phyloP scores from a whole-genome alignment of 371 early-diverging fungal species.

The Mortierella sp. region DNA sequence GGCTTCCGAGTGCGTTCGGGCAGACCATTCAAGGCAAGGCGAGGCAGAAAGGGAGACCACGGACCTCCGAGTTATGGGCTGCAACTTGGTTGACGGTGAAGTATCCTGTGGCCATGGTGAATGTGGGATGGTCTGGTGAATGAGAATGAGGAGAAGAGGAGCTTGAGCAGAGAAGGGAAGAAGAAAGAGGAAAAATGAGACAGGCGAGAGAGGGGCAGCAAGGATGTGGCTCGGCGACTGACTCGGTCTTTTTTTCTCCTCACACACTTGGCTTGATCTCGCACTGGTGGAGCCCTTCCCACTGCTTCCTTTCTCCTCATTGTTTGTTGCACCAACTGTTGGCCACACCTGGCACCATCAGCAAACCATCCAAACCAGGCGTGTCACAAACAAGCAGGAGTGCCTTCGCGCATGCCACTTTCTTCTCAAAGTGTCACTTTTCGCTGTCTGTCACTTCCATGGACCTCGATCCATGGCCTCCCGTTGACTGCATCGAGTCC shows the following conservation, averaged over 20 bases:
- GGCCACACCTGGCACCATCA: no score
- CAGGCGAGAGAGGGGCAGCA: background rate
- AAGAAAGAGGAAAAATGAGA: background rate
- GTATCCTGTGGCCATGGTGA: constrained; percentile 37
- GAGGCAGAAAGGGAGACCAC: background rate
- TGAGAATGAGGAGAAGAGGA: constrained; percentile 31
- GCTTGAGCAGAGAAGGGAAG: background rate
- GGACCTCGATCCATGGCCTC: no score
- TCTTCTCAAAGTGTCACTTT: constrained; percentile 11
- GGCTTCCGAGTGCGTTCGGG: background rate
- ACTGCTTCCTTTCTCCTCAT: no score
- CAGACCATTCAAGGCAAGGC: background rate
- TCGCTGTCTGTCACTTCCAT: no score
- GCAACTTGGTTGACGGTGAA: constrained; percentile 35
- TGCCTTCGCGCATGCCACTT: background rate
- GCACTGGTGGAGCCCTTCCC: no score
- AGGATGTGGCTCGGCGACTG: no score
- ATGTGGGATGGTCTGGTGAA: constrained; percentile 21
- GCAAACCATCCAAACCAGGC: no score
- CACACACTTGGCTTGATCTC: no score
- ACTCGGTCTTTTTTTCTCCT: no score
- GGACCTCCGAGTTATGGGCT: constrained; percentile 49
- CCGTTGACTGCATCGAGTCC: no score
- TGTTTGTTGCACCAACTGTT: no score
- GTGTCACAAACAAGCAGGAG: no score